Base-by-base conservation (phyloP, 768 basidiomycete species). In the Pisolithus tinctorius region DNA sequence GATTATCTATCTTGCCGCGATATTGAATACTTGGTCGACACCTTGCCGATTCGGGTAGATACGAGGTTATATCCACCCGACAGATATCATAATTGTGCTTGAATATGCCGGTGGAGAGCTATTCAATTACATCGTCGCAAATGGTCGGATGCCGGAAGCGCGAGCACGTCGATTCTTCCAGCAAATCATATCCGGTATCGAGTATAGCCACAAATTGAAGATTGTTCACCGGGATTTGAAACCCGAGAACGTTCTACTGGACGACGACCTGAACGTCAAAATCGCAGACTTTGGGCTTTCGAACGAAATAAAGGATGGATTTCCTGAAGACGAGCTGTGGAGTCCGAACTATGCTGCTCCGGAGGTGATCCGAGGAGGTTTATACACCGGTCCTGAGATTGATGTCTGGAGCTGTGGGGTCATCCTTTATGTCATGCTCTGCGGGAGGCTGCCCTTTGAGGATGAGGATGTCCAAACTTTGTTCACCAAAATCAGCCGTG, bases 391-490 rank as follows among this genome's bases (percentile, higher is more conserved):
- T 0, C 94, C 95, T 0, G 96, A 98, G 70, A 96, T 98, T 61
- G 96, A 99, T 57, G 93, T 98, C 10, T 99, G 96, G 96, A 93
- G 90, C 59, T 90, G 90, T 50, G 96, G 96, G 0, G 95, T 99
- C n/a, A 98, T 99, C 58, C 79, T 99, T 47, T 97, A 94, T 70
- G 96, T 98, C 51, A 93, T 99, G 86, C 79, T 99, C 4, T 94
- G 90, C 62, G 96, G 95, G 4, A 75, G 88, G 44, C 78, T 99
- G 29, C 96, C 96, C 1, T 99, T 99, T 64, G 96, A 98, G 71
- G 94, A 98, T 69, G 93, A 96, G 42, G 89, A 96, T 63, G 93
- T 98, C 39, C 90, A 93, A 45, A 77, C 81, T 0, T 70, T 99
- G 10, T 98, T 98, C 72, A 84, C 87, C 50, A 97, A 97, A 72